Conservation (phyloP, 352 stramenopile species). For the Phytophthora citricola region DNA sequence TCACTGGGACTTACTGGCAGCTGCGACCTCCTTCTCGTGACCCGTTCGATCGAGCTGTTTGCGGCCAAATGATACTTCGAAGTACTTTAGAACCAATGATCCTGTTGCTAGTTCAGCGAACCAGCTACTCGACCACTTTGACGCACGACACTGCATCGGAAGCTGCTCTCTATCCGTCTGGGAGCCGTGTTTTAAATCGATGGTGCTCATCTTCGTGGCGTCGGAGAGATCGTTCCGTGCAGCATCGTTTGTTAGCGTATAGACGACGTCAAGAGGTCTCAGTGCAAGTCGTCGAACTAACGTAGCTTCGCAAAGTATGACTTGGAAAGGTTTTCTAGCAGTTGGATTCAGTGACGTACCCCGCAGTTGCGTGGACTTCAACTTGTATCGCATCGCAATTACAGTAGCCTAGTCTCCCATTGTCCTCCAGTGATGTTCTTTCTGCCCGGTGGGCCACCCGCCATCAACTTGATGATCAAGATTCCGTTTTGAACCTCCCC, state of each 20-base stretch:
- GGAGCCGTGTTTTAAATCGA: conserved; percentile 1
- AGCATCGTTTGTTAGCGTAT: no score
- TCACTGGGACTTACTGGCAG: conserved; percentile 17
- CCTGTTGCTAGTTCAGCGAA: conserved; percentile 22
- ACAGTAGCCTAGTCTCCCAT: conserved; percentile 4
- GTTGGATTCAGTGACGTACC: not conserved
- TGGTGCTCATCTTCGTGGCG: conserved; percentile 1
- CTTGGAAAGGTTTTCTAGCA: no score
- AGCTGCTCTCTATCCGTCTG: conserved; percentile 10
- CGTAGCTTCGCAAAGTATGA: no score
- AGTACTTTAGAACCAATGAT: not conserved
- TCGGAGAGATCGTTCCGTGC: not conserved
- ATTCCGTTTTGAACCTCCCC: not conserved
- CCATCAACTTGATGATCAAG: no score
- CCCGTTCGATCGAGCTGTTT: conserved; percentile 3
- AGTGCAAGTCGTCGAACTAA: no score
- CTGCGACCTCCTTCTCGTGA: conserved; percentile 10
- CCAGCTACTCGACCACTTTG: conserved; percentile 10
- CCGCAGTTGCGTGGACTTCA: conserved; percentile 1
- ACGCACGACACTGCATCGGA: conserved; percentile 2
- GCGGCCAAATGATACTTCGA: not conserved
- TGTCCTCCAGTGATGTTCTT: not conserved
- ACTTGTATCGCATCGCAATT: not conserved
- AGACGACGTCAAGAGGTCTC: no score
- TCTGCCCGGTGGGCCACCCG: not conserved